A percentile compares a stretch with the other conserved stretches of the same genome.
phyloP scores from a whole-genome alignment of 805 yeast genomes.

The Barnettozyma californica region DNA sequence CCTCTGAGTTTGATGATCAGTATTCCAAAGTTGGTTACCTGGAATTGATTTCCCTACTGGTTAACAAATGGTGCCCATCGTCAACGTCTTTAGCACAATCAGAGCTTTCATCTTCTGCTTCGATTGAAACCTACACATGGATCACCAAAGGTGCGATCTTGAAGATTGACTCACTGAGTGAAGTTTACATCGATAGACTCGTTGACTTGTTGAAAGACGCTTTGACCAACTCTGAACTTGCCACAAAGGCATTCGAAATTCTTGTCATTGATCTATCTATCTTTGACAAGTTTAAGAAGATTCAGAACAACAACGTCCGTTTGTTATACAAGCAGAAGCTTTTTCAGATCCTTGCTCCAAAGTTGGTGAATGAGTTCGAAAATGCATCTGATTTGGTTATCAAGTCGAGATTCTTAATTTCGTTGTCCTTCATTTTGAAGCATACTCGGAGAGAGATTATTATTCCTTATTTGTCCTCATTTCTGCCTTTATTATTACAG shows the following conservation, averaged over 20 bases:
- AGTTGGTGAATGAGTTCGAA: conserved; percentile 44
- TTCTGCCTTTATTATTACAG: conserved; percentile 69
- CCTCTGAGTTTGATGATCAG: conserved; percentile 7
- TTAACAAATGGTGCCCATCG: conserved; percentile 46
- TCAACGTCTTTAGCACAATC: neutral
- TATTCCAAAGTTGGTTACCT: conserved; percentile 46
- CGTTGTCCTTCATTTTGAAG: conserved; percentile 62
- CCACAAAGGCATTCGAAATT: conserved; percentile 56
- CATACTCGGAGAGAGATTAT: conserved; percentile 60
- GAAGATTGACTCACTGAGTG: conserved; percentile 42
- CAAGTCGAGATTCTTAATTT: conserved; percentile 52
- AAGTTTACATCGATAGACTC: conserved; percentile 29
- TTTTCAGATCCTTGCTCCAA: conserved; percentile 56
- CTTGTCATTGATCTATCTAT: conserved; percentile 63
- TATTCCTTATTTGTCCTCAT: conserved; percentile 52
- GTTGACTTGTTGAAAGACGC: conserved; percentile 31
- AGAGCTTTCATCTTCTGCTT: conserved; percentile 14
- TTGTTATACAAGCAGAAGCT: conserved; percentile 76
- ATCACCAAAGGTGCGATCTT: conserved; percentile 62
- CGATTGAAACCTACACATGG: conserved; percentile 64
- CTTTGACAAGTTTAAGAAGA: conserved; percentile 42
- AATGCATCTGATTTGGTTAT: conserved; percentile 17
- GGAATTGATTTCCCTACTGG: conserved; percentile 46
- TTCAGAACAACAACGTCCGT: conserved; percentile 52
- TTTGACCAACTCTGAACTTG: conserved; percentile 28